Evolutionary conservation across 495 filamentous ascomycete genomes (phyloP), one percentile per base, ranked within the genome.

Genomic region (Podospora pseudocomata): DNA sequence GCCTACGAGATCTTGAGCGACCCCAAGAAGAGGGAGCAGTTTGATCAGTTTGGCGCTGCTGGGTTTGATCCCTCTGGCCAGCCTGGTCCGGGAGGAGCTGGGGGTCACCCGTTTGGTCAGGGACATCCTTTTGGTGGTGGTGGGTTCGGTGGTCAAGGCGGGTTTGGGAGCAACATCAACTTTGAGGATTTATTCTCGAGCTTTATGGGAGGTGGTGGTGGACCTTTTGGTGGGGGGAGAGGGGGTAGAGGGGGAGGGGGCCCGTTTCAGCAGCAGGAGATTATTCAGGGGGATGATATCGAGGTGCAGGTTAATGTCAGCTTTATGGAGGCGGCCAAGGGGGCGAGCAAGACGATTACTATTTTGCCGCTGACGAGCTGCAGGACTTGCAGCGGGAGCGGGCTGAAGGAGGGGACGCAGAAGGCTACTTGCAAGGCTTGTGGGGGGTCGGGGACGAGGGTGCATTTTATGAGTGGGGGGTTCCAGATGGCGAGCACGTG

Each of bases 401-500:
- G 95, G 13, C 60, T 99, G 81, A 97, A 97, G 81, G 78, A 88
- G 57, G 93, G 94, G 2, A 84, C 89, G 18, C 87, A 89, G 74
- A 82, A 88, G 68, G 83, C 87, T 11, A 82, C 87, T 68, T 99
- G 95, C 80, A 87, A 87, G 71, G 83, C 84, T 39, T 99, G 95
- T 79, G 89, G 89, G 64, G 95, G 95, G 4, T 92, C 93, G 13
- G 95, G 95, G 60, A 91, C 91, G 39, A 86, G 90, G 68, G 89
- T 97, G 20, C 92, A 96, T 78, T 87, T 92, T 73, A 90, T 97
- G 85, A 87, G 91, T 72, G 93, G 92, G 39, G 94, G 93, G 18
- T 98, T 99, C 82, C 94, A 97, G 80, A 92, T 99, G 87, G 91
- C 90, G 9, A 92, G 91, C 67, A 96, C 93, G 2, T 99, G 95